Conservation (phyloP, 768 basidiomycete genomes). For the Cystobasidiopsis lactophilus region DNA sequence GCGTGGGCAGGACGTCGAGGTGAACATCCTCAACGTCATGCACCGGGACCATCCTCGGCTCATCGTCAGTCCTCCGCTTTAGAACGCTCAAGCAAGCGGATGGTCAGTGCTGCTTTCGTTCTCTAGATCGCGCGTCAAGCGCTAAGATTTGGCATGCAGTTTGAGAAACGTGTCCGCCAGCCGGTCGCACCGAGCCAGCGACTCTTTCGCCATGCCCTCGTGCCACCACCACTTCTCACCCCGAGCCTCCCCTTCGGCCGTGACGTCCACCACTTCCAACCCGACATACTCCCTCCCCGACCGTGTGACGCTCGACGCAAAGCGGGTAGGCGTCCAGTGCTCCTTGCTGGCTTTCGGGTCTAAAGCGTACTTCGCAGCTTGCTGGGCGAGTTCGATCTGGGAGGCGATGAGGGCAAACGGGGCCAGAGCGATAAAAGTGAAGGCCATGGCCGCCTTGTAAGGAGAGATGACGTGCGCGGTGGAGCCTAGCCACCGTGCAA, state of each 20-base stretch:
- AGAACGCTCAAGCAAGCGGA: neutral
- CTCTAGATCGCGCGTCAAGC: neutral
- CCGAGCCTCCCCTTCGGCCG: neutral
- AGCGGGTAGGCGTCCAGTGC: neutral
- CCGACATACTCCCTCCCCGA: neutral
- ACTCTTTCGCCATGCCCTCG: neutral
- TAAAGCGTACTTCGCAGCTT: neutral
- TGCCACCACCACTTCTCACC: neutral
- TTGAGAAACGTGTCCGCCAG: neutral
- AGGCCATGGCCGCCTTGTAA: neutral
- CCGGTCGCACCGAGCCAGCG: neutral
- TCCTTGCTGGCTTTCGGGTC: neutral
- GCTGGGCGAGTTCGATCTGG: neutral
- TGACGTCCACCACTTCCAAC: neutral
- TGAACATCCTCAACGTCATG: too few species aligned
- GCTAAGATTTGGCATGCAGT: neutral
- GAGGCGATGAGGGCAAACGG: neutral
- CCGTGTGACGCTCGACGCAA: neutral
- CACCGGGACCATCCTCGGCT: too few species aligned
- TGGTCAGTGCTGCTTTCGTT: neutral
- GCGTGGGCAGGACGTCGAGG: too few species aligned
- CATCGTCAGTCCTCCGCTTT: too few species aligned
- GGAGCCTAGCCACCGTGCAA: neutral
- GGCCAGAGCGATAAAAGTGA: neutral
- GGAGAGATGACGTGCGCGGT: neutral